Conservation (phyloP, 352 stramenopile species). For the Stramenopiles sp. region DNA sequence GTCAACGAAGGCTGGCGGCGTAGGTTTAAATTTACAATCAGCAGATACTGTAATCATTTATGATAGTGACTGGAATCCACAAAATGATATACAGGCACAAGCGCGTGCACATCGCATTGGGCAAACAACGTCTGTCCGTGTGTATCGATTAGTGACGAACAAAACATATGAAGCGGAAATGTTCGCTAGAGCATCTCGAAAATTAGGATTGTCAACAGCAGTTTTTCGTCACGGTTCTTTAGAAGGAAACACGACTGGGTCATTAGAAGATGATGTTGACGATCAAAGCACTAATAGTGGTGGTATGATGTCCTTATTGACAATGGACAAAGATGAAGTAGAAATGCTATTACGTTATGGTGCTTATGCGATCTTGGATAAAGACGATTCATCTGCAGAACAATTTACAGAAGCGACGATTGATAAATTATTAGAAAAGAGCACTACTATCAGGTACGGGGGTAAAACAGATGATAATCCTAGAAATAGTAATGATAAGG, state of each 20-base stretch:
- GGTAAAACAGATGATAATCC: slow-evolving; percentile 36
- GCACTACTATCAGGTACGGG: slow-evolving; percentile 57
- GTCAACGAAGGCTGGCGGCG: slow-evolving; percentile 79
- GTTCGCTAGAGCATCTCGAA: slow-evolving; percentile 95
- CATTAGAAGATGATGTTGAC: slow-evolving; percentile 48
- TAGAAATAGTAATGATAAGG: slow-evolving; percentile 25
- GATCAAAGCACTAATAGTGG: slow-evolving; percentile 72
- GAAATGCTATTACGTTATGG: slow-evolving; percentile 90
- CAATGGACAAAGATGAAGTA: slow-evolving; percentile 88
- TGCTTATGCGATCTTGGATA: slow-evolving; percentile 86
- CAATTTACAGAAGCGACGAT: slow-evolving; percentile 40
- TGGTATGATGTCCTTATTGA: slow-evolving; percentile 71
- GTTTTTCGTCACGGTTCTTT: slow-evolving; percentile 39
- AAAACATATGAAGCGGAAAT: slow-evolving; percentile 97
- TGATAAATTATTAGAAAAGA: slow-evolving; percentile 48
- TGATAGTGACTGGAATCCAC: slow-evolving; percentile 93
- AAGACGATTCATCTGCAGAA: slow-evolving; percentile 33
- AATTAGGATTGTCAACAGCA: slow-evolving; percentile 93
- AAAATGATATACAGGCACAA: slow-evolving; percentile 85
- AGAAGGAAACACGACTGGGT: slow-evolving; percentile 22
- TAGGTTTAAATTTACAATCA: slow-evolving; percentile 75
- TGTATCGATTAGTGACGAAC: slow-evolving; percentile 77
- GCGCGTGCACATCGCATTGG: slow-evolving; percentile 66
- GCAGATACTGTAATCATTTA: slow-evolving; percentile 93
- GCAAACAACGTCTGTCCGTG: slow-evolving; percentile 63